A percentile compares a stretch with the other conserved stretches of the same genome.
Evolutionary conservation across 495 filamentous ascomycete species (phyloP).

Genomic region (Extremus antarcticus): DNA sequence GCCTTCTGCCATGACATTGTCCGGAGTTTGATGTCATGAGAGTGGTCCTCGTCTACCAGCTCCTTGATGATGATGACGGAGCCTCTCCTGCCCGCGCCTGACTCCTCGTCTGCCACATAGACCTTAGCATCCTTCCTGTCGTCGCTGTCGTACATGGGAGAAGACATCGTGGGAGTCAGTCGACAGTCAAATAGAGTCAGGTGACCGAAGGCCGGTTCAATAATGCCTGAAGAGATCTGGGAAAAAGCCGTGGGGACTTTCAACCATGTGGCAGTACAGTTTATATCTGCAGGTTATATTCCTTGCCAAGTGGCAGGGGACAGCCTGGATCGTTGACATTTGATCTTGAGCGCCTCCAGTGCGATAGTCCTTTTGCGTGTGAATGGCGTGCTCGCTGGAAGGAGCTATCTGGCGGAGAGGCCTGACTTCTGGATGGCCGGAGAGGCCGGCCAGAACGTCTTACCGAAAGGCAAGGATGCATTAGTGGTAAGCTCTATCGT

Average conservation of each 20-base stretch:
- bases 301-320: not conserved
- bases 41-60: not conserved
- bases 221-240: not conserved
- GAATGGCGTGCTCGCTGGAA: not conserved
- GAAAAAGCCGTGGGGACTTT: not conserved
- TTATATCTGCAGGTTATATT: not conserved
- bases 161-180: not conserved
- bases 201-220: not conserved
- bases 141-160: not conserved
- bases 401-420: not conserved
- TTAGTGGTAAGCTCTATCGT: not conserved
- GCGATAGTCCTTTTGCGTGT: not conserved
- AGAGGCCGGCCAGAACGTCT: not conserved
- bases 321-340: not conserved
- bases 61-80: not conserved
- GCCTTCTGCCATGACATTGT: constrained; percentile 41
- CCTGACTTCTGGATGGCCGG: not conserved
- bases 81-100: not conserved
- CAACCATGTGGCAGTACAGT: not conserved
- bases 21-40: constrained; percentile 10
- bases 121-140: not conserved
- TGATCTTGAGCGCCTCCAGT: not conserved
- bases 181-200: not conserved
- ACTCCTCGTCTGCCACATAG: not conserved
- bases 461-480: not conserved